Conservation (phyloP, 305 asterid species). For the Fraxinus latifolia region DNA sequence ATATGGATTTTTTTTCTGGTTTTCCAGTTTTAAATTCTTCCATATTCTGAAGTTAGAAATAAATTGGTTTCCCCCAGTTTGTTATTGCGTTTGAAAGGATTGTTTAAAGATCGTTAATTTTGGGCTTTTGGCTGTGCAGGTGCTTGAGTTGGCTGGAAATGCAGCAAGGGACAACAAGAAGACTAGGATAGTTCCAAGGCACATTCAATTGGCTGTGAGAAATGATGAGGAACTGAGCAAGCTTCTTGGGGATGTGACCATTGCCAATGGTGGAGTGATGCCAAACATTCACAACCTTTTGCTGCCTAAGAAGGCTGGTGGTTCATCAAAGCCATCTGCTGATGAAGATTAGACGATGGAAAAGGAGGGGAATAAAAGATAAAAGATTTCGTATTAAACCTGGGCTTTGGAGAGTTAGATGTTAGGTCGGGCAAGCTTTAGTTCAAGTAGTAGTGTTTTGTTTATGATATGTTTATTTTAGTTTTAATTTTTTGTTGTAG, state of each 20-base stretch:
- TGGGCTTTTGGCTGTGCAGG: background rate
- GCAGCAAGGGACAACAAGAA: slow-evolving; percentile 16
- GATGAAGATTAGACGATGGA: slow-evolving; percentile 11
- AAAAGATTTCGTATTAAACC: background rate
- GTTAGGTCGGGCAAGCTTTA: background rate
- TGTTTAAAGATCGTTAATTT: background rate
- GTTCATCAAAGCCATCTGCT: slow-evolving; percentile 19
- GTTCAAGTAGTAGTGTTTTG: background rate
- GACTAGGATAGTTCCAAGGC: slow-evolving; percentile 11
- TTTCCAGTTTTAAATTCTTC: background rate
- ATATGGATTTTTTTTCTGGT: background rate
- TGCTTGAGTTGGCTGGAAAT: slow-evolving; percentile 22
- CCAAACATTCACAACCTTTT: slow-evolving; percentile 20
- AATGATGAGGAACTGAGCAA: slow-evolving; percentile 15
- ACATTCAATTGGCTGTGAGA: slow-evolving; percentile 8
- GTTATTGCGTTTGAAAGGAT: background rate
- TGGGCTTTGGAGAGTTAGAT: background rate
- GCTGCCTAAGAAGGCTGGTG: slow-evolving; percentile 19
- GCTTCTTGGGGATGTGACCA: slow-evolving; percentile 22
- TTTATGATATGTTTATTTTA: background rate
- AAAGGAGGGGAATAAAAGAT: background rate
- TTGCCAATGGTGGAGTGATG: slow-evolving; percentile 22
- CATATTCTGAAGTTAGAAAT: background rate
- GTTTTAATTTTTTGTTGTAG: background rate
- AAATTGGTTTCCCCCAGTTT: background rate